These are phyloP conservation scores for Leccinum disarticulatum DNA, from an alignment of 768 basidiomycete genomes.

Conservation along the genomic window DNA sequence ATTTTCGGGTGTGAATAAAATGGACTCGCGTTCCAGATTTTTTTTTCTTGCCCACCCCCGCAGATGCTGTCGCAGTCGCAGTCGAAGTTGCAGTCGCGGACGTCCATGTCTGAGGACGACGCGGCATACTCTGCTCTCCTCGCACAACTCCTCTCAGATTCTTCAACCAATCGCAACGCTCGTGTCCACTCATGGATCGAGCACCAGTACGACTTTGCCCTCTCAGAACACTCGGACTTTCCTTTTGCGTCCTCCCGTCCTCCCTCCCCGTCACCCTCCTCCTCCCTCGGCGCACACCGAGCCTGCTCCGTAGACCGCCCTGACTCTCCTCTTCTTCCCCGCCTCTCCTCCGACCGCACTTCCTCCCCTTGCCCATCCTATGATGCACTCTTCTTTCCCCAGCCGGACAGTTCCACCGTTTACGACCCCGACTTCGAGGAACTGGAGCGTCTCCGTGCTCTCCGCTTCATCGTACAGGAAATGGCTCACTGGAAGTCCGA, in stretches of 20 bases:
- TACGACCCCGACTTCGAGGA: constrained; percentile 24
- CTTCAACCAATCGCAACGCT: constrained; percentile 24
- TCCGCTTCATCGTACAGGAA: constrained; percentile 38
- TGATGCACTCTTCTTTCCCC: constrained; percentile 37
- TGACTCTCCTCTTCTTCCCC: constrained; percentile 33
- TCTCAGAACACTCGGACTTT: constrained; percentile 23
- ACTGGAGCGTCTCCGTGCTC: constrained; percentile 34
- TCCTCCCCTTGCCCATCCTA: constrained; percentile 31
- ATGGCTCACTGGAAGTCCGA: constrained; percentile 31
- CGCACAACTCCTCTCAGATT: constrained; percentile 27
- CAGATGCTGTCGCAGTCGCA: neutral
- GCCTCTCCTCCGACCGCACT: constrained; percentile 22
- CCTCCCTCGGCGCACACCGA: constrained; percentile 33
- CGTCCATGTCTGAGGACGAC: constrained; percentile 33
- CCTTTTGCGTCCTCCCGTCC: constrained; percentile 12
- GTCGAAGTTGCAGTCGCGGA: neutral
- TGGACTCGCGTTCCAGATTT: constrained; percentile 7
- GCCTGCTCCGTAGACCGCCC: constrained; percentile 23
- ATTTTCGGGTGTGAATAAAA: constrained; percentile 24
- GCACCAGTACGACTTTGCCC: constrained; percentile 37
- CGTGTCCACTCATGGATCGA: constrained; percentile 37
- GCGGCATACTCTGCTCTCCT: constrained; percentile 30
- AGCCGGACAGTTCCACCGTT: constrained; percentile 1
- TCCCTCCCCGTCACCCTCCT: constrained; percentile 31
- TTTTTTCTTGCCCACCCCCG: constrained; percentile 7